These are phyloP conservation scores for Cladosporium sp. DNA, from an alignment of 2,329 filamentous ascomycete genomes.

Conservation along the genomic window DNA sequence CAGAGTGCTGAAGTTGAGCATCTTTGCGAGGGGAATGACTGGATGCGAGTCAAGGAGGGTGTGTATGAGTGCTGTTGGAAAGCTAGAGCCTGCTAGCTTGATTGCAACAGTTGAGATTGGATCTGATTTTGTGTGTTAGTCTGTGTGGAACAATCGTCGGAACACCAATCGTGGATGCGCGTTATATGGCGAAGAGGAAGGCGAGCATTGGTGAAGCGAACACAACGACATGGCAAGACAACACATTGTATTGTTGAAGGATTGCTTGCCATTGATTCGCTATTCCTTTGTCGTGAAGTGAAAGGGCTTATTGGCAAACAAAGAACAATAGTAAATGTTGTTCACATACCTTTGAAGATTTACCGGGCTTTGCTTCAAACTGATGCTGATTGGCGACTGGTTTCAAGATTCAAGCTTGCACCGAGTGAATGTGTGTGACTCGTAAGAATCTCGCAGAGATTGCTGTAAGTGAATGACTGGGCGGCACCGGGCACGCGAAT, in stretches of 20 bases:
- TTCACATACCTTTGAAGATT: background rate
- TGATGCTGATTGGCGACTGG: background rate
- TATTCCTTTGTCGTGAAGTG: background rate
- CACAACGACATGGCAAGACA: background rate
- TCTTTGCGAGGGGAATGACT: conserved; percentile 13
- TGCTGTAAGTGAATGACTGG: conserved; percentile 13
- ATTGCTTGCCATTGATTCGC: background rate
- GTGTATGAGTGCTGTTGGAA: background rate
- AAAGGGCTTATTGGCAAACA: too few relatives aligned
- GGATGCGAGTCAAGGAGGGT: conserved; percentile 10
- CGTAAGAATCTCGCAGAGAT: conserved; percentile 12
- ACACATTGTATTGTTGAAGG: background rate
- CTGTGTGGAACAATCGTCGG: background rate
- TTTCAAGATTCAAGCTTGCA: conserved; percentile 9
- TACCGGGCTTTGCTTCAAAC: background rate
- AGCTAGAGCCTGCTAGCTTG: conserved; percentile 13
- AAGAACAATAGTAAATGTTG: too few relatives aligned
- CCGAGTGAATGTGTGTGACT: conserved; percentile 9
- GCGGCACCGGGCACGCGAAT: conserved; percentile 17
- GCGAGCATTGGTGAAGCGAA: background rate
- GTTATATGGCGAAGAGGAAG: background rate
- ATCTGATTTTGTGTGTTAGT: background rate
- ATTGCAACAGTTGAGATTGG: background rate
- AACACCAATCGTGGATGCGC: background rate
- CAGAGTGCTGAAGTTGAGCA: conserved; percentile 35